Evolutionary conservation across 1,284 basidiomycete genomes (phyloP), one percentile per base, ranked within the genome.

Genomic region (Ceratobasidium sp.): DNA sequence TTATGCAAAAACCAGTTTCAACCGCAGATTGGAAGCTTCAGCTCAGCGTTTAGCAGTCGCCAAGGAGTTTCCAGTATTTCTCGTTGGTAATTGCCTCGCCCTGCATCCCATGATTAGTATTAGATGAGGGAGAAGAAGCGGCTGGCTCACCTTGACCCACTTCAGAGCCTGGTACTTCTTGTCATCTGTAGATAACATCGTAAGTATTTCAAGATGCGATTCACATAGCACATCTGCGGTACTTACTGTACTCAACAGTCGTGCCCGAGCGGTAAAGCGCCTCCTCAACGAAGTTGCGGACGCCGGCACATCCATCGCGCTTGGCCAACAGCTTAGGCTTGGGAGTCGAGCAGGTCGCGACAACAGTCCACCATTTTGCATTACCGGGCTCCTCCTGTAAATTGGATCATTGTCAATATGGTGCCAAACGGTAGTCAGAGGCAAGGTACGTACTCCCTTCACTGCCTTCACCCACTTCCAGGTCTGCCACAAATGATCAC

Each of bases 261-360:
- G 23, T 47, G 1, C 68, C 68, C 11, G 68, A 47, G 17, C 68
- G 68, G 28, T 42, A 31, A 17, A 33, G 26, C 13, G 68, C 35
- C 23, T 39, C 15, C 1, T 60, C 42, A 37, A 45, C 54, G 54
- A 31, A 71, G 54, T 23, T n/a, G 11, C 51, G 68, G 31, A 71
- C 8, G 13, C 68, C 68, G n/a, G 37, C 37, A 20, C 58, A 60
- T 37, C 20, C 58, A 60, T 35, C 58, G 26, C 68, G 68, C 54
- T 71, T 71, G 11, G 39, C 68, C 58, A 60, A 20, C 54, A 45
- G 23, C 23, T 71, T 71, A 15, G 68, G 28, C n/a, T 31, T 39
- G 47, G 65, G 4, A 26, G 20, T 11, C 28, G 11, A 1, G 49
- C 67, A 58, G 23, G 51, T 33, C 20, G 31, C 67, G 13, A 60